Evolutionary conservation across 768 basidiomycete species (phyloP), one percentile per base, ranked within the genome.

Genomic region (Holtermannia corniformis): DNA sequence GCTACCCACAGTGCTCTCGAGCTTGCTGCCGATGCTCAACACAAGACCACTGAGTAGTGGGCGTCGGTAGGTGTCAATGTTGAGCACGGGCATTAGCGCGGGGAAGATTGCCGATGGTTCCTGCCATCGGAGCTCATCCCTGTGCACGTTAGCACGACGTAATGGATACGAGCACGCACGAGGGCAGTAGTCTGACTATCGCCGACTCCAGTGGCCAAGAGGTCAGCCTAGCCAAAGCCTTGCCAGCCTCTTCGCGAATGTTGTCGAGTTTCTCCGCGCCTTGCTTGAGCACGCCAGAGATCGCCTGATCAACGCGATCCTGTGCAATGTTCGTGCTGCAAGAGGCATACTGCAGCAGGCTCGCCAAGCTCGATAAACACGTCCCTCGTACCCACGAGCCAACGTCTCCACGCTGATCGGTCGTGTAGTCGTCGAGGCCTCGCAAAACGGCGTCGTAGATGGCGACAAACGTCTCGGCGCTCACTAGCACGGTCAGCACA

Each of bases 381-480:
- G 32, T 16, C 32, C 32, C 32, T 57, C 93, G 86, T 48, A 91
- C 79, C 90, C 91, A 95, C 1, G 93, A 96, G 41, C 93, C 93
- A 32, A 99, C 85, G 67, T 99, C 95, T 3, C 93, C 93, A 59
- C 93, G 82, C 67, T 95, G 87, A 67, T 99, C 93, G 45, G 81
- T 82, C 4, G 87, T 85, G 67, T 97, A 99, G 74, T 99, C 92
- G 19, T 81, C 77, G 49, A 99, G 72, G 3, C 88, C 91, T n/a
- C 65, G 68, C n/a, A 83, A 70, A 23, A 74, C 57, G 19, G 79
- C 77, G 50, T 78, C 74, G 47, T 84, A 49, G 24, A 65, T 62
- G 1, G 45, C 5, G 0, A 26, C 24, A 42, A 65, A 58, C 5
- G 2, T 41, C 16, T 41, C 37, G 5, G 13, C 23, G 44, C 53